Evolutionary conservation across 2,329 filamentous ascomycete species (phyloP), one percentile per base, ranked within the genome.

Genomic region (Penicillium sp.): DNA sequence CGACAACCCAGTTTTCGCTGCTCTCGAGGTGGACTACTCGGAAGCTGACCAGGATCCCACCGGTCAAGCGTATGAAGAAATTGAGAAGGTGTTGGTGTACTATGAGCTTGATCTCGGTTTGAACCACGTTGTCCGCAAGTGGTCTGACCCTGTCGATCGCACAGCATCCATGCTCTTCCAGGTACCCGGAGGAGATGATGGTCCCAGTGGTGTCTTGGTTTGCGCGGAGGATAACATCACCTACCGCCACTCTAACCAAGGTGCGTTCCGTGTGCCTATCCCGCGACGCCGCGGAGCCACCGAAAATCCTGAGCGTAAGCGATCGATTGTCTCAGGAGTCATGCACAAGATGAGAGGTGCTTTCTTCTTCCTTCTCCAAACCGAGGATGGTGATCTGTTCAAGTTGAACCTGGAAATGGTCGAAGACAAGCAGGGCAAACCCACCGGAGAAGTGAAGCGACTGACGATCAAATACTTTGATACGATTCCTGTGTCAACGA

Each of bases 401-500:
- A 97, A 97, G 73, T 84, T 97, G 48, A 97, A 89, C 0, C 86
- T 99, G 58, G 92, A 97, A 61, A 93, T 97, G 86, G 82, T 87
- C 10, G 88, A 92, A 64, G 90, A 96, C 65, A 71, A 88, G 1
- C 84, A 89, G 45, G 90, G 89, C 13, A 87, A 90, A 57, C 80
- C 87, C 1, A 93, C 89, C 0, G 89, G 89, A 31, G 90, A 94
- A 69, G 92, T 97, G 2, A 85, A 84, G 66, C 83, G 87, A 56
- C 79, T 99, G 56, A 94, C 91, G 73, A 90, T 99, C 76, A 97
- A 97, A 73, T 99, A 97, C 74, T 99, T 97, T 66, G 94, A 99
- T 68, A 99, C 94, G 0, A 89, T 97, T 4, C 93, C 95, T 0
- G 81, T 96, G 37, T 91, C 92, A 0, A 87, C 89, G 0, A 95